phyloP scores from a whole-genome alignment of 176 grass and related monocot genomes.

The Themeda triandra region DNA sequence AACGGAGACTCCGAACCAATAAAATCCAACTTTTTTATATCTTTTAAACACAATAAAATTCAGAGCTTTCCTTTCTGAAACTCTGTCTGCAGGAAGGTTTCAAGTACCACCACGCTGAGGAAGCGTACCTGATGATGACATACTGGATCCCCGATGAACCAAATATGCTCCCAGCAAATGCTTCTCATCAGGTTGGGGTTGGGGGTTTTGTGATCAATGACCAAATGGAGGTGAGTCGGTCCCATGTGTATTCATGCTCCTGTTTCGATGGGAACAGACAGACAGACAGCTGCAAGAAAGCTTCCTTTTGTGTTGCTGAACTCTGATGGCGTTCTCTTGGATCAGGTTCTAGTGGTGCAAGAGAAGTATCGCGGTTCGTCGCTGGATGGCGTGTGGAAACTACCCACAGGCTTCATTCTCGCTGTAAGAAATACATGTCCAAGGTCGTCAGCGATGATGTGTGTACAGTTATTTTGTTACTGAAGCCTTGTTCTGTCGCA shows the following conservation, averaged over 20 bases:
- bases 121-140: slow-evolving; percentile 91
- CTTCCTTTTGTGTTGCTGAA: neutral
- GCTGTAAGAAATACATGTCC: slow-evolving; percentile 41
- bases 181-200: slow-evolving; percentile 95
- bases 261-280: neutral
- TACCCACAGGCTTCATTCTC: slow-evolving; percentile 93
- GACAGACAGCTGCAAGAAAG: neutral
- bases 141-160: slow-evolving; percentile 94
- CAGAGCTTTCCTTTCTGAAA: neutral
- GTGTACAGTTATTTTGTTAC: neutral
- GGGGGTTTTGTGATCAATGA: slow-evolving; percentile 92
- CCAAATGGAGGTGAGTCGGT: slow-evolving; percentile 67
- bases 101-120: slow-evolving; percentile 96
- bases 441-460: neutral
- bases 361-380: slow-evolving; percentile 62
- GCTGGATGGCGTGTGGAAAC: slow-evolving; percentile 59
- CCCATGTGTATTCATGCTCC: neutral
- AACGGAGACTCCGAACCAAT: neutral
- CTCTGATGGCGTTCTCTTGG: neutral
- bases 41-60: neutral
- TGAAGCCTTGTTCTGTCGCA: slow-evolving; percentile 17
- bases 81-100: slow-evolving; percentile 66
- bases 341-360: slow-evolving; percentile 85
- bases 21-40: neutral
- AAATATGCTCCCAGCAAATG: slow-evolving; percentile 86